phyloP scores from a whole-genome alignment of 495 filamentous ascomycete genomes.

The Mytilinidion resinicola region DNA sequence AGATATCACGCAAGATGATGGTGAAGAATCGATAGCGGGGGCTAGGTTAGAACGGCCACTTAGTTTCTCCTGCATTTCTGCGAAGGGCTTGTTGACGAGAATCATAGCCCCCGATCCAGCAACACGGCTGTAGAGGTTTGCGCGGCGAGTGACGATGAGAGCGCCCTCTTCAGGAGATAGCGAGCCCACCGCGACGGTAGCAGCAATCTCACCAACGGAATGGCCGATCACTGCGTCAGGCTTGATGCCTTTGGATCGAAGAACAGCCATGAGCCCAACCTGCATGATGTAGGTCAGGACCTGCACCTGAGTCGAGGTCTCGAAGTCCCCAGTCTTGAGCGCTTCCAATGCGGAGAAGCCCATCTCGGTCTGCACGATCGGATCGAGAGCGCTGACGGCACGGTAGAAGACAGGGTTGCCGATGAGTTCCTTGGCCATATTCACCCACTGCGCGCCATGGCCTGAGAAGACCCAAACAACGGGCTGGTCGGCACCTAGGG shows the following conservation, averaged over 20 bases:
- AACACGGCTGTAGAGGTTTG: slow-evolving; percentile 35
- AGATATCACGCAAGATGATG: slow-evolving; percentile 38
- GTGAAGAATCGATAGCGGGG: slow-evolving; percentile 43
- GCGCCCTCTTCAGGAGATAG: slow-evolving; percentile 32
- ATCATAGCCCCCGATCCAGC: slow-evolving; percentile 49
- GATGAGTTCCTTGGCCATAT: slow-evolving; percentile 24
- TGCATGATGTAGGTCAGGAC: slow-evolving; percentile 36
- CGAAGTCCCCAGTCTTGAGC: slow-evolving; percentile 31
- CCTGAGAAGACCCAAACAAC: slow-evolving; percentile 24
- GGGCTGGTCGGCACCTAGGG: slow-evolving; percentile 9
- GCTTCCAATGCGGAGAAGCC: slow-evolving; percentile 34
- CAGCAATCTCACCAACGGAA: slow-evolving; percentile 38
- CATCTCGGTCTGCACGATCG: slow-evolving; percentile 27
- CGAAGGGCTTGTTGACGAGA: slow-evolving; percentile 44
- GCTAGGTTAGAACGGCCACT: slow-evolving; percentile 23
- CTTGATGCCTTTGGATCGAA: slow-evolving; percentile 25
- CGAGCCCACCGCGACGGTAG: slow-evolving; percentile 29
- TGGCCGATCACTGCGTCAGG: slow-evolving; percentile 37
- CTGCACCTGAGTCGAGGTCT: slow-evolving; percentile 31
- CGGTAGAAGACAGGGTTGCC: slow-evolving; percentile 9
- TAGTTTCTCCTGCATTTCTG: slow-evolving; percentile 31
- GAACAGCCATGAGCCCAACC: slow-evolving; percentile 28
- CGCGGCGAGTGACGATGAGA: slow-evolving; percentile 33
- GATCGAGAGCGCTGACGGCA: slow-evolving; percentile 10
- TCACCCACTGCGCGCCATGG: slow-evolving; percentile 27